Evolutionary conservation across 1,139 yeast genomes (phyloP).

Genomic region (Pichia sp.): DNA sequence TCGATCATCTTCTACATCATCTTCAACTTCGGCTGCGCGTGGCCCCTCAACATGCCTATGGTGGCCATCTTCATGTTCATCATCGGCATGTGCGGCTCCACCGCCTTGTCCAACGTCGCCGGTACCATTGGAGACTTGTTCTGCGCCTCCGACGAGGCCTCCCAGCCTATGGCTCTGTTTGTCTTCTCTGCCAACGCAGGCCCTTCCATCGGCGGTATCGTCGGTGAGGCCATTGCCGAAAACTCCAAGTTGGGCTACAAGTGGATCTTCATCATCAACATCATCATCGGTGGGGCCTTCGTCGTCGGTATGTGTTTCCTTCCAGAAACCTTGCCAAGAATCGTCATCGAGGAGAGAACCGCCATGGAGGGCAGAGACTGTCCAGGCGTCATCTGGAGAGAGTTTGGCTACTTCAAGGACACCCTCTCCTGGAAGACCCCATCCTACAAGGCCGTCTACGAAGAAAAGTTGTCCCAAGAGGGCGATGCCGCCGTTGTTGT

Average conservation of each 20-base stretch:
- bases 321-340: constrained; percentile 34
- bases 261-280: constrained; percentile 32
- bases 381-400: constrained; percentile 26
- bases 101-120: constrained; percentile 34
- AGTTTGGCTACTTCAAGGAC: constrained; percentile 22
- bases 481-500: constrained; percentile 25
- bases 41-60: constrained; percentile 36
- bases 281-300: constrained; percentile 29
- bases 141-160: constrained; percentile 32
- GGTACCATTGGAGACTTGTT: constrained; percentile 34
- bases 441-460: constrained; percentile 20
- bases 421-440: constrained; percentile 21
- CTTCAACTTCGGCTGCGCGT: constrained; percentile 59
- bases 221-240: constrained; percentile 33
- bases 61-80: constrained; percentile 33
- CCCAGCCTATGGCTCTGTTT: constrained; percentile 33
- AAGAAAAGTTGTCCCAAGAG: constrained; percentile 18
- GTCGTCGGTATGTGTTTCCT: constrained; percentile 23
- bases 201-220: constrained; percentile 34
- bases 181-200: constrained; percentile 33
- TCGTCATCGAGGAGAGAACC: constrained; percentile 31
- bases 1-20: constrained; percentile 49
- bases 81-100: constrained; percentile 34
- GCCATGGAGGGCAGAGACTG: constrained; percentile 24
- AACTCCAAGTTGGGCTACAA: constrained; percentile 28